A percentile compares a stretch with the other conserved stretches of the same genome.
Evolutionary conservation across 176 grass and related monocot species (phyloP).

Genomic region (Carex kokanica): DNA sequence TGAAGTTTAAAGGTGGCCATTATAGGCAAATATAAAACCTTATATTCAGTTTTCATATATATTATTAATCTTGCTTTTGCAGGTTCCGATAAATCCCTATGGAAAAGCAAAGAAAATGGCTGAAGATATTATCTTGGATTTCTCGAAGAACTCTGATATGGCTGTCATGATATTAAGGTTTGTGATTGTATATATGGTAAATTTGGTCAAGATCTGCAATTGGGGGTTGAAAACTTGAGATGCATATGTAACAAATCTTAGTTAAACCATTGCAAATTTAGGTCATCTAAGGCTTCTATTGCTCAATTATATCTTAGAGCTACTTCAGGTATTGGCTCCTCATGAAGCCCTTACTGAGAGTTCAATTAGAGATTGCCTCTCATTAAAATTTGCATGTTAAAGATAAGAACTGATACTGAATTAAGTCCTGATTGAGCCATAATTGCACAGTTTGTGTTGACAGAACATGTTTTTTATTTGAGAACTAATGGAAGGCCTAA

Average conservation of each 20-base stretch:
- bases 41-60: constrained; percentile 16
- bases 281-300: background rate
- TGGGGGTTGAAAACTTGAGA: background rate
- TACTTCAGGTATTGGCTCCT: background rate
- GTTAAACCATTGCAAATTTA: background rate
- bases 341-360: background rate
- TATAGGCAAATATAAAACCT: background rate
- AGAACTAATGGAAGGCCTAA: background rate
- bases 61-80: constrained; percentile 9
- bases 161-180: constrained; percentile 98
- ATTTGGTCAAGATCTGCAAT: background rate
- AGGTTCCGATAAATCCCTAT: constrained; percentile 94
- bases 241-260: background rate
- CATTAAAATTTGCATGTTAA: background rate
- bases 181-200: background rate
- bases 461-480: too few relatives aligned
- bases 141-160: constrained; percentile 78
- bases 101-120: constrained; percentile 99
- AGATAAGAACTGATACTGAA: background rate
- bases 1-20: background rate
- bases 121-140: constrained; percentile 97
- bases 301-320: background rate
- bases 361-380: background rate
- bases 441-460: background rate
- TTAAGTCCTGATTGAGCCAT: background rate